Evolutionary conservation across 768 basidiomycete genomes (phyloP), one percentile per base, ranked within the genome.

Genomic region (Chalciporus pseudorubinellus): DNA sequence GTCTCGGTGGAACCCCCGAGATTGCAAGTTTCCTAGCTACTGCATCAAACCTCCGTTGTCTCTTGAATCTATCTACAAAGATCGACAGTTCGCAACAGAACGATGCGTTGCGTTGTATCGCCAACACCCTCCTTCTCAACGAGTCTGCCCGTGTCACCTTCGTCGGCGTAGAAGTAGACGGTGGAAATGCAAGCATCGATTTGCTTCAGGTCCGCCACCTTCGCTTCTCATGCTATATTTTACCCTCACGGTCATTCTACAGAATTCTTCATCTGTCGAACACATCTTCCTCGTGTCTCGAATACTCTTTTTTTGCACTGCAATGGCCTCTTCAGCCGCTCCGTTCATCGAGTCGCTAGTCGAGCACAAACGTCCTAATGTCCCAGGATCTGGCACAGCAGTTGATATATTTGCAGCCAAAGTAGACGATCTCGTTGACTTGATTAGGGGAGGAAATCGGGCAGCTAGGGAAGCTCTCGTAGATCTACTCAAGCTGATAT

Each of bases 401-500:
- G 68, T 84, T 42, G 86, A 89, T 19, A 77, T 87, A 45, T 76
- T 91, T 20, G 72, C 68, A 13, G 48, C 69, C 13, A 87, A 87
- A 57, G 72, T 89, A 16, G 89, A 89, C 52, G 65, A 76, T 28
- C 72, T 89, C 26, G 69, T 73, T 3, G 68, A 64, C 38, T 71
- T 68, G 44, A 72, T 87, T 52, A 73, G 82, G 38, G 69, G 72
- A 36, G 77, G 82, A 51, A 62, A 76, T 18, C 18, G 19, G 7
- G 22, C 20, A 4, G 18, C 82, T 26, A 78, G 77, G 58, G 89
- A 91, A 49, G 91, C 93, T 3, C 78, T 88, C 72, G 77, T 80
- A 4, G 94, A 98, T 67, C 64, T 93, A 21, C 77, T 98, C 50
- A 98, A 98, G 64, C 76, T 93, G 42, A 74, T 80, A 3, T 94